These are phyloP conservation scores for Rhynchospora tenuis DNA, from an alignment of 176 grass and related monocot species.

Conservation along the genomic window DNA sequence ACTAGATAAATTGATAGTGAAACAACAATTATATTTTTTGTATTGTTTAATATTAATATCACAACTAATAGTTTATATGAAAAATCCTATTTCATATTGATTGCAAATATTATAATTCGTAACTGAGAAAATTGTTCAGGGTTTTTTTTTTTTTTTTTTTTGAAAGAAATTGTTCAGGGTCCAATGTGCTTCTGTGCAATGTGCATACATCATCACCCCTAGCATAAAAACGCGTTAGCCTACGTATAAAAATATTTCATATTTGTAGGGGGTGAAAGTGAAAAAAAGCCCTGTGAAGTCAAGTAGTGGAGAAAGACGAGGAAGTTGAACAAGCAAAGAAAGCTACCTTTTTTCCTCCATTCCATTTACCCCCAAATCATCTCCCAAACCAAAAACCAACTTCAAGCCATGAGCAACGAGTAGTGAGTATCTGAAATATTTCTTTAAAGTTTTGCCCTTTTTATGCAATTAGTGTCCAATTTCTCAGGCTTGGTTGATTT, in stretches of 20 bases:
- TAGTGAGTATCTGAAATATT: conserved; percentile 41
- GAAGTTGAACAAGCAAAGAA: conserved; percentile 12
- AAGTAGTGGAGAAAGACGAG: background rate
- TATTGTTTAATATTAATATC: no score
- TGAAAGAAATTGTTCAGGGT: background rate
- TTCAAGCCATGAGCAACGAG: conserved; percentile 55
- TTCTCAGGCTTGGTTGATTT: background rate
- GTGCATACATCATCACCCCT: no score
- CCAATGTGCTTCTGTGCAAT: no score
- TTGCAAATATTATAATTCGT: no score
- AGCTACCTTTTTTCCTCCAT: background rate
- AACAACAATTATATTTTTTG: no score
- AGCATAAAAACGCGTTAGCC: background rate
- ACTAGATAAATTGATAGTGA: no score
- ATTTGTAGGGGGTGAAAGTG: background rate
- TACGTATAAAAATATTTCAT: background rate
- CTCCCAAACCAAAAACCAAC: background rate
- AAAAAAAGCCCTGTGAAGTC: background rate
- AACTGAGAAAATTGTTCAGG: no score
- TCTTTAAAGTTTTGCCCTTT: background rate
- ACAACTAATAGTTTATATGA: no score
- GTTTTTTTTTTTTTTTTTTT: no score
- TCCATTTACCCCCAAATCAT: background rate
- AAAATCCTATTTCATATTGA: no score
- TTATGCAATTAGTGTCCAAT: background rate